Base-by-base conservation (phyloP, 2,329 filamentous ascomycete genomes). In the Trichoderma sp. region DNA sequence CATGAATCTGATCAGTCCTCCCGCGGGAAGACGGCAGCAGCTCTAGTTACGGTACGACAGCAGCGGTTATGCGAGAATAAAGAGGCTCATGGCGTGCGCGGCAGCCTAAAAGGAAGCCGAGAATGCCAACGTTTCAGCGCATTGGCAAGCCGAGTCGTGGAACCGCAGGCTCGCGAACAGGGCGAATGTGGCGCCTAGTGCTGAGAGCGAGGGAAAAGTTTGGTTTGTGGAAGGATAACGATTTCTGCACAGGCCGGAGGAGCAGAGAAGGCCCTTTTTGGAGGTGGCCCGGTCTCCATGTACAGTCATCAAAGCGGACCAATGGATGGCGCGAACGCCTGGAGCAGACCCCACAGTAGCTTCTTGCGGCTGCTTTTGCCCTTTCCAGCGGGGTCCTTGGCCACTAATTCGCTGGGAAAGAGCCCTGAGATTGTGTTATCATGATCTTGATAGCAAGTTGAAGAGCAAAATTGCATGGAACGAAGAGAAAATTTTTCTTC, bases 101-200 rank as follows among this genome's bases (percentile, higher is more conserved):
- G 72, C 72, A 73, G 70, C 71, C 71, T 57, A 71, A 31, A 64
- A 65, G 52, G 65, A 47, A 69, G 65, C 66, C 70, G 68, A 62
- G 57, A n/a, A 61, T 56, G 55, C 52, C 35, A 53, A 31, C 62
- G 59, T 64, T 67, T 73, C 68, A 73, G 71, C 61, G 70, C 72
- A 73, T 72, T 66, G 66, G 68, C 60, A 68, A 71, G 68, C 69
- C 61, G 68, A 70, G 70, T 56, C 60, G 68, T 69, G 58, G 55
- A 66, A 71, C 53, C 65, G 35, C 33, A 27, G 56, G 70, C 56
- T 56, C 60, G 60, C 35, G 47, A 67, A 57, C 24, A 53, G n/a
- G 57, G 24, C 55, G 53, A 35, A 21, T 27, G 47, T 53, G 53
- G 56, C 37, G 64, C 33, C 55, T 27, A 52, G 55, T 52, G 37